A percentile compares a stretch with the other conserved stretches of the same genome.
phyloP scores from a whole-genome alignment of 2,329 filamentous ascomycete species.

The Arthrobotrys entomopaga region DNA sequence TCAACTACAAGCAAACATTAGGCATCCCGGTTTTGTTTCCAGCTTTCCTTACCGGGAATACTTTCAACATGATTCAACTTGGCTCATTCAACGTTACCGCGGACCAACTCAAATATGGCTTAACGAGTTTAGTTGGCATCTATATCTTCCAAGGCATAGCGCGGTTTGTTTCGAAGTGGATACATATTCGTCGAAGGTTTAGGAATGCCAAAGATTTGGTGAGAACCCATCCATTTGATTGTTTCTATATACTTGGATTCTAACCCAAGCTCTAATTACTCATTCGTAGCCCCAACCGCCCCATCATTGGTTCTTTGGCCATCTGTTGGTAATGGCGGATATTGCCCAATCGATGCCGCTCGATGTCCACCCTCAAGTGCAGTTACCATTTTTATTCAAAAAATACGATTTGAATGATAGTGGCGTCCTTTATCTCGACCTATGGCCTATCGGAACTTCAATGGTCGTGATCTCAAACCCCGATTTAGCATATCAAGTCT shows the following conservation, averaged over 20 bases:
- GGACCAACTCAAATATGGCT: conserved; percentile 33
- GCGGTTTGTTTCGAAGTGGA: conserved; percentile 13
- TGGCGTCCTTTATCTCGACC: conserved; percentile 62
- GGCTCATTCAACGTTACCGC: conserved; percentile 12
- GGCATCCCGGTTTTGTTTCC: no score
- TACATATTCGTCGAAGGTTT: conserved; percentile 28
- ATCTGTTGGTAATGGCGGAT: conserved; percentile 59
- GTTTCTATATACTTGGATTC: background rate
- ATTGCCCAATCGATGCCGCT: conserved; percentile 59
- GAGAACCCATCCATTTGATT: background rate
- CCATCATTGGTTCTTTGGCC: conserved; percentile 61
- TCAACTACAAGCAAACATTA: background rate
- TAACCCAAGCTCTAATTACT: background rate
- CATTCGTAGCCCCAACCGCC: conserved; percentile 60
- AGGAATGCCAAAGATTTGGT: conserved; percentile 23
- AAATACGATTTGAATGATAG: conserved; percentile 60
- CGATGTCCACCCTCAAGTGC: conserved; percentile 58
- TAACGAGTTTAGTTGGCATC: conserved; percentile 17
- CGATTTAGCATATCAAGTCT: conserved; percentile 62
- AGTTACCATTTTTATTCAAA: conserved; percentile 57
- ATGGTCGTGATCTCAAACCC: conserved; percentile 62
- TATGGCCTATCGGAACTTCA: conserved; percentile 62
- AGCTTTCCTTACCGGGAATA: no score
- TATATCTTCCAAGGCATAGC: conserved; percentile 23
- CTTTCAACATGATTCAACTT: conserved; percentile 22